Evolutionary conservation across 306 rosid genomes (phyloP), one percentile per base, ranked within the genome.

Genomic region (Corylus heterophylla): DNA sequence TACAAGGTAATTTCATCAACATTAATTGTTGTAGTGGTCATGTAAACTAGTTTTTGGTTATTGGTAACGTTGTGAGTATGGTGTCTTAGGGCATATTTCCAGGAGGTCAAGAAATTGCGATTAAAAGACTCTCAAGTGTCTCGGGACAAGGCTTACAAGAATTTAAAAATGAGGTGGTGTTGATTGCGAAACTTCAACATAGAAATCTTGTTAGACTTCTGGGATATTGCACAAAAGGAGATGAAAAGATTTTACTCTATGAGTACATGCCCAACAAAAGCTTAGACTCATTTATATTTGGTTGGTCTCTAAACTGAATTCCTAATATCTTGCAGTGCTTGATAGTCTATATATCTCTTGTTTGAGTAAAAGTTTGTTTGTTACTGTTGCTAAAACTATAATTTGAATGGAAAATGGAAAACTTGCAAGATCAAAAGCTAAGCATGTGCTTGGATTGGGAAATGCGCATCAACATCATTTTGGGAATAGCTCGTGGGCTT

Each of bases 251-350:
- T 1, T 56, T 89, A 54, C 42, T 91, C 0, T 91, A 87, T 61
- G 92, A 89, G 42, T 84, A 76, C 74, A 79, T 84, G 91, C 81
- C 86, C 4, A 87, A 90, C 69, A 83, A 79, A 84, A 87, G 91
- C 51, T 29, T 87, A 49, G 92, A 90, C 81, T 69, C 70, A 11
- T 77, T 83, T 31, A 49, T 91, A 74, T 91, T 91, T 58, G 88
- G 93, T 83, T 22, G 54, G 89, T 66, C 1, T 76, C 54, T 1
- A 44, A 54, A 31, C 45, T 0, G 5, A 20, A 9, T 17, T 37
- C 17, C 14, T 73, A 54, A 0, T 29, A 16, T 20, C 7, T 12
- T 50, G 2, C 2, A 3, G 16, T 68, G 16, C 10, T 76, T 18
- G 37, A n/a, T 8, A 75, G 7, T 4, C 29, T 66, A 12, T 71